Evolutionary conservation across 495 filamentous ascomycete species (phyloP).

Genomic region (Hyaloscypha variabilis): DNA sequence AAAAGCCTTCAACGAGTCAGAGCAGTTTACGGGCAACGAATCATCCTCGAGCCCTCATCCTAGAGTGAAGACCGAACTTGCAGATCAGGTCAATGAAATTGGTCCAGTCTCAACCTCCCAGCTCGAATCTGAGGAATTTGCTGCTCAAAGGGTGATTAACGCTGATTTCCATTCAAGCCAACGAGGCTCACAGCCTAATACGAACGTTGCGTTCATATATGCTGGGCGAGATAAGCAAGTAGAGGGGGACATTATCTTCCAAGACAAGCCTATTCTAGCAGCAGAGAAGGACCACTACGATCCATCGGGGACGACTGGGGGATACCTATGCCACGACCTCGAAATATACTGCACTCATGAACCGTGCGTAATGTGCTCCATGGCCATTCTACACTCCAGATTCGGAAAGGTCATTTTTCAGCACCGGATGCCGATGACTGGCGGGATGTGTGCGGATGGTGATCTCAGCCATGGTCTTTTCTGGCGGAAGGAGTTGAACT

Average conservation of each 20-base stretch:
- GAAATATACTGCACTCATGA: conserved; percentile 93
- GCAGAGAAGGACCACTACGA: conserved; percentile 25
- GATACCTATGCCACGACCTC: conserved; percentile 92
- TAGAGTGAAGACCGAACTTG: neutral
- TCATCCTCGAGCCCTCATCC: neutral
- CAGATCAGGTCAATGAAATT: neutral
- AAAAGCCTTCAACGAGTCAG: conserved; percentile 7
- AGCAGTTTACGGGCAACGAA: neutral
- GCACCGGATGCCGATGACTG: conserved; percentile 61
- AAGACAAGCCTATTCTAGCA: conserved; percentile 33
- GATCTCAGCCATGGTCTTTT: conserved; percentile 78
- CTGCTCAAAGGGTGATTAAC: neutral
- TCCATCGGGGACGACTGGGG: conserved; percentile 43
- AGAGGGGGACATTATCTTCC: conserved; percentile 38
- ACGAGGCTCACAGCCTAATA: neutral
- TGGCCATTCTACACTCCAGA: conserved; percentile 91
- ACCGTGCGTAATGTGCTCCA: conserved; percentile 93
- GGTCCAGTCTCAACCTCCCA: neutral
- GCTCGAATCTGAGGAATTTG: neutral
- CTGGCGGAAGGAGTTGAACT: conserved; percentile 93
- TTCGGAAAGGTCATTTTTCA: conserved; percentile 84
- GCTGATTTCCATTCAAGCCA: neutral
- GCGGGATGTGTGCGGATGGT: conserved; percentile 54
- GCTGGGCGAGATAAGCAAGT: neutral
- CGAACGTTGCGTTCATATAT: neutral